These are phyloP conservation scores for Penicillium silybi DNA, from an alignment of 495 filamentous ascomycete genomes.

Conservation along the genomic window DNA sequence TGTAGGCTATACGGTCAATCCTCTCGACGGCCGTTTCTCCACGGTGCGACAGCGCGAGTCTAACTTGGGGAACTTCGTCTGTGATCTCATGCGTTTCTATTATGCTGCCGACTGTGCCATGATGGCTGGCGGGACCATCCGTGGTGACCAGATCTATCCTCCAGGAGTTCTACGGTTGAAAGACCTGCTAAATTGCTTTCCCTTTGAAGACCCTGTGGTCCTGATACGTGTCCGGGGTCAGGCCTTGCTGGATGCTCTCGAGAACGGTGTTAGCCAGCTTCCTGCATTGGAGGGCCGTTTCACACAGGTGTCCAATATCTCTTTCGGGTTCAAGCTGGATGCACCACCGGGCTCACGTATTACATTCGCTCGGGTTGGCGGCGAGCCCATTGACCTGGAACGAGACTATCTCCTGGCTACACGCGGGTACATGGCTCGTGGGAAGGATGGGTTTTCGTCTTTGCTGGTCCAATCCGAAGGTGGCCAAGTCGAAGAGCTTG, in stretches of 20 bases:
- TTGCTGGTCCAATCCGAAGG: constrained; percentile 66
- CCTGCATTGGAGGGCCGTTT: constrained; percentile 74
- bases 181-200: constrained; percentile 78
- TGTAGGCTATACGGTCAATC: constrained; percentile 72
- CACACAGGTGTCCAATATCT: constrained; percentile 79
- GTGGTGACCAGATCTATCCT: constrained; percentile 84
- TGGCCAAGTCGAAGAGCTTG: constrained; percentile 68
- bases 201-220: constrained; percentile 87
- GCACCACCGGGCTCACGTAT: constrained; percentile 59
- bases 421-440: constrained; percentile 78
- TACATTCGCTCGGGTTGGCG: constrained; percentile 55
- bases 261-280: constrained; percentile 75
- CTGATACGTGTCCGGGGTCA: constrained; percentile 64
- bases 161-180: constrained; percentile 71
- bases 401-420: constrained; percentile 67
- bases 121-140: constrained; percentile 85
- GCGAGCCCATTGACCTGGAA: constrained; percentile 53
- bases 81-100: constrained; percentile 82
- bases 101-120: constrained; percentile 75
- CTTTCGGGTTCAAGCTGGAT: constrained; percentile 62
- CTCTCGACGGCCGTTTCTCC: constrained; percentile 79
- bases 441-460: constrained; percentile 79
- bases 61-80: constrained; percentile 86
- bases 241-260: constrained; percentile 68
- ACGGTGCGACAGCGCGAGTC: constrained; percentile 74